These are phyloP conservation scores for Hygrophorus russula DNA, from an alignment of 768 basidiomycete species.

Conservation along the genomic window DNA sequence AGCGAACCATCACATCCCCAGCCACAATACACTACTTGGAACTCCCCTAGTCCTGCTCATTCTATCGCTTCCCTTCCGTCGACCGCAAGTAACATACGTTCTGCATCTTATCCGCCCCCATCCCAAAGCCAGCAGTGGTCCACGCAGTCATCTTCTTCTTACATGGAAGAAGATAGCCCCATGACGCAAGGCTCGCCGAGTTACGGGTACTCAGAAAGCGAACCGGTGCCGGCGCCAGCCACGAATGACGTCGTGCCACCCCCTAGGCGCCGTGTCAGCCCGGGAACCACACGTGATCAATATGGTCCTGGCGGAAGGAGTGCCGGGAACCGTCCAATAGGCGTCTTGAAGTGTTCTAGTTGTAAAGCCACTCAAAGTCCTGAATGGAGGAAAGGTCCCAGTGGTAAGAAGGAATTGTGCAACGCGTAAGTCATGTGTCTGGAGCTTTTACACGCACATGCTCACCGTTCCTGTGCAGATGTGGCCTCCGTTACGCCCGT, in stretches of 20 bases:
- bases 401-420: conserved; percentile 83
- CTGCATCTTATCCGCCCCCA: conserved; percentile 20
- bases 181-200: conserved; percentile 17
- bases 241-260: conserved; percentile 37
- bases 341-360: conserved; percentile 63
- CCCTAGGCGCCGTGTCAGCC: conserved; percentile 45
- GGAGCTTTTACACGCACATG: conserved; percentile 6
- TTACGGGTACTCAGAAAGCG: conserved; percentile 21
- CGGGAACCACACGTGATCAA: conserved; percentile 37
- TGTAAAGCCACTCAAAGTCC: conserved; percentile 77
- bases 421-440: conserved; percentile 59
- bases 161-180: conserved; percentile 7
- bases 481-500: conserved; percentile 78
- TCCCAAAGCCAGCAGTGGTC: conserved; percentile 30
- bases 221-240: conserved; percentile 17
- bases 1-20: conserved; percentile 13
- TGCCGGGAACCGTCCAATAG: conserved; percentile 58
- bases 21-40: conserved; percentile 17
- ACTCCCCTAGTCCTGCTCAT: conserved; percentile 20
- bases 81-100: conserved; percentile 19
- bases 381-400: conserved; percentile 88
- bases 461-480: conserved; percentile 28
- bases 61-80: conserved; percentile 18
- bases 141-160: conserved; percentile 27
- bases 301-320: conserved; percentile 32